A percentile compares a stretch with the other conserved stretches of the same genome.
These are phyloP conservation scores for Parastagonospora avenae DNA, from an alignment of 2,329 filamentous ascomycete species.

Conservation along the genomic window DNA sequence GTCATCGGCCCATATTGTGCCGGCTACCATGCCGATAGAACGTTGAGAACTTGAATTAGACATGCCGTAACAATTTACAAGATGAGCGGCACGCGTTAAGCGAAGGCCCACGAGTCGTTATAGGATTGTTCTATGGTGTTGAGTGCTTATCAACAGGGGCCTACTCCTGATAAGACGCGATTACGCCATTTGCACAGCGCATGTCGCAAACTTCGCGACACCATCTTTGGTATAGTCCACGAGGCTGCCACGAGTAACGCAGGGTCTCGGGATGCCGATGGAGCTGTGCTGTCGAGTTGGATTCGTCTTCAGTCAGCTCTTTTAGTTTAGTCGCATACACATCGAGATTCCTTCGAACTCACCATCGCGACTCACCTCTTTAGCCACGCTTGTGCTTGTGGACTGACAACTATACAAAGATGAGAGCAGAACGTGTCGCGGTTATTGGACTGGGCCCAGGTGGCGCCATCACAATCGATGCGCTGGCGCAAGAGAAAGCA, in stretches of 20 bases:
- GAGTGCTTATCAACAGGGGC: constrained; percentile 1
- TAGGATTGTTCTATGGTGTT: constrained; percentile 1
- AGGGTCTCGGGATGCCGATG: not conserved
- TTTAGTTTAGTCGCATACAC: too few relatives aligned
- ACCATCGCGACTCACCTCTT: not conserved
- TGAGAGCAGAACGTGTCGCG: constrained; percentile 53
- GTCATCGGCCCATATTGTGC: constrained; percentile 9
- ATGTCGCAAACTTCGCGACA: constrained; percentile 26
- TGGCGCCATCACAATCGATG: constrained; percentile 65
- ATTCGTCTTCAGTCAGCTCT: not conserved
- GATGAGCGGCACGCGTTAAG: not conserved
- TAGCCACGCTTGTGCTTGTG: not conserved
- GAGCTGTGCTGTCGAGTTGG: not conserved
- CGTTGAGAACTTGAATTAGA: not conserved
- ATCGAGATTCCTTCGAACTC: too few relatives aligned
- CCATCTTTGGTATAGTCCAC: not conserved
- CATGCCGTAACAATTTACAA: constrained; percentile 1
- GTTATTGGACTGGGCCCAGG: constrained; percentile 67
- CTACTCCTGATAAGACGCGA: constrained; percentile 1
- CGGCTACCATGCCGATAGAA: constrained; percentile 14
- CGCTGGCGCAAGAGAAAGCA: constrained; percentile 61
- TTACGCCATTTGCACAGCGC: constrained; percentile 22
- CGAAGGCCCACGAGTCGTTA: not conserved
- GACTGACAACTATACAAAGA: not conserved
- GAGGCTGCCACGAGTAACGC: not conserved